Evolutionary conservation across 2,329 filamentous ascomycete genomes (phyloP), one percentile per base, ranked within the genome.

Genomic region (Talaromyces verruculosus): DNA sequence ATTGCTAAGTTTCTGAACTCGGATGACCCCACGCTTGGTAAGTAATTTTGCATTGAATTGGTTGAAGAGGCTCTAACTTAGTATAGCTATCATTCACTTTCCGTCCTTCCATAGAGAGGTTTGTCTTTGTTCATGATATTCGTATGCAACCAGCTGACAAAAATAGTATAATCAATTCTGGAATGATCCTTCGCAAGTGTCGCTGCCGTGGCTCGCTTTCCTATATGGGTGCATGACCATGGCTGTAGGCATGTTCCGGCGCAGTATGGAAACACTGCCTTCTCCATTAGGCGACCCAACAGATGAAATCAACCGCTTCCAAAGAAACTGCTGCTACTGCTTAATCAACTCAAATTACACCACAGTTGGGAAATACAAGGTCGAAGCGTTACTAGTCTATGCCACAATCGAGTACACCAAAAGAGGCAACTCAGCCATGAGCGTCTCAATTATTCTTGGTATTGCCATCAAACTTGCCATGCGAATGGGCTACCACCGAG

Each of bases 401-500:
- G 68, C 71, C 5, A 61, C 75, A 39, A 64, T 68, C 2, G 76
- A 78, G 47, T 75, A 76, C 15, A 72, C 74, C 39, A 70, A 70
- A n/a, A 75, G 67, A 28, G 68, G 70, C 30, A 75, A 78, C 67
- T 72, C 73, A 10, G 72, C 86, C 7, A 75, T 87, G 33, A 82
- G 87, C 5, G 74, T 87, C 11, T 78, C 85, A 67, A 76, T 84
- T 22, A 78, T 86, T 63, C 81, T 83, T 3, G 80, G 82, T 19
- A 79, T 87, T 64, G 81, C 85, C 45, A 81, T 85, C 6, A 80
- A 84, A 15, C 73, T 87, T 17, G 85, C 85, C 2, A 86, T 86
- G 81, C 79, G 84, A 19, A 87, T 87, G 82, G 85, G 85, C 19
- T 83, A 86, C 67, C 85, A 87, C 71, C 80, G 85, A 53, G 85